These are phyloP conservation scores for Alternaria longipes DNA, from an alignment of 2,329 filamentous ascomycete species.

Conservation along the genomic window DNA sequence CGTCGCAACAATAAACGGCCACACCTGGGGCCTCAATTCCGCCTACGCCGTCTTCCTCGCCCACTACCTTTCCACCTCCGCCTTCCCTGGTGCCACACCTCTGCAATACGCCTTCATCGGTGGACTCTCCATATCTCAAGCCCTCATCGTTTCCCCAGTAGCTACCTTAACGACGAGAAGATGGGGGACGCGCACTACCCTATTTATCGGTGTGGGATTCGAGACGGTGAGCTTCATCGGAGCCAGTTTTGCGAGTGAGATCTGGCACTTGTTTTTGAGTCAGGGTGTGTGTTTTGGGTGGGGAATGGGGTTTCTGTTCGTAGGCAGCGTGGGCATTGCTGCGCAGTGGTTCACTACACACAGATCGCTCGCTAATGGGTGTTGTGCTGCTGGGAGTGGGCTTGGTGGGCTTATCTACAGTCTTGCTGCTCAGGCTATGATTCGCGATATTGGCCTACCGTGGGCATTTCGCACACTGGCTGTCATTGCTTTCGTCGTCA, in stretches of 20 bases:
- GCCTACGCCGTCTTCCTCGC: conserved; percentile 79
- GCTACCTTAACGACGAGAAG: conserved; percentile 69
- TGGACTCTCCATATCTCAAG: conserved; percentile 71
- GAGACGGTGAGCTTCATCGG: conserved; percentile 72
- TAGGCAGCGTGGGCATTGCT: conserved; percentile 71
- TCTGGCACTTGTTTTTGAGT: conserved; percentile 79
- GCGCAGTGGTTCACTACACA: conserved; percentile 78
- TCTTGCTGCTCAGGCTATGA: conserved; percentile 73
- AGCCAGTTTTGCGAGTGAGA: conserved; percentile 72
- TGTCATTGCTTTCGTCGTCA: conserved; percentile 70
- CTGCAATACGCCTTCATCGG: conserved; percentile 83
- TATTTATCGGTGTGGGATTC: conserved; percentile 71
- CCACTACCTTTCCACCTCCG: conserved; percentile 69
- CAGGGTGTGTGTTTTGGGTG: conserved; percentile 81
- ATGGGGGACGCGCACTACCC: conserved; percentile 70
- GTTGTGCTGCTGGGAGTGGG: conserved; percentile 74
- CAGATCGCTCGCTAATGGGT: conserved; percentile 74
- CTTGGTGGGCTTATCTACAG: conserved; percentile 78
- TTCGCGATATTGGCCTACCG: conserved; percentile 67
- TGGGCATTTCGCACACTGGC: conserved; percentile 75
- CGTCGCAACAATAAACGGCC: conserved; percentile 50
- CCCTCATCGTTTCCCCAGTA: conserved; percentile 73
- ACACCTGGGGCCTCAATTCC: conserved; percentile 79
- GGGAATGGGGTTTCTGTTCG: conserved; percentile 80
- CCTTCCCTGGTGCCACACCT: conserved; percentile 69